phyloP scores from a whole-genome alignment of 2,329 filamentous ascomycete genomes.

The Orbilia blumenaviensis region DNA sequence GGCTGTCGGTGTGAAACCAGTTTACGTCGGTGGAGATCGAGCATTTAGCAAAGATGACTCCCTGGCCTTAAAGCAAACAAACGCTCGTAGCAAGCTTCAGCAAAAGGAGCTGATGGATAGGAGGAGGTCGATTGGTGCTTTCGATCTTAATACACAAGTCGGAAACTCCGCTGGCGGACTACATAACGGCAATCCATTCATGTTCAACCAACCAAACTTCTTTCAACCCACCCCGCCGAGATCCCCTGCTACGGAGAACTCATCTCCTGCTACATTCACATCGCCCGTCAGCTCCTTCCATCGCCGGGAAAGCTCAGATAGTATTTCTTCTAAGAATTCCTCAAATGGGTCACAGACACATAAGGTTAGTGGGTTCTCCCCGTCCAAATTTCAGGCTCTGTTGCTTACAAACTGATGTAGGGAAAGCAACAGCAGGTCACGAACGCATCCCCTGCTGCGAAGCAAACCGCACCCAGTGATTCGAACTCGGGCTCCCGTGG shows the following conservation, averaged over 20 bases:
- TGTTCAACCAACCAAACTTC: conserved; percentile 51
- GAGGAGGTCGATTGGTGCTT: conserved; percentile 57
- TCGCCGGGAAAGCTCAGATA: conserved; percentile 45
- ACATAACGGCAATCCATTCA: conserved; percentile 50
- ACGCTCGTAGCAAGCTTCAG: conserved; percentile 34
- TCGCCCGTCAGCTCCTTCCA: conserved; percentile 42
- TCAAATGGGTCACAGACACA: conserved; percentile 44
- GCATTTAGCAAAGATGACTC: conserved; percentile 55
- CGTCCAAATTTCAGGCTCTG: neutral
- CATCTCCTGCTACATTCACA: conserved; percentile 45
- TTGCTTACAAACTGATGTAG: conserved; percentile 4
- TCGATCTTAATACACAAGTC: conserved; percentile 52
- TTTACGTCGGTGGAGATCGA: conserved; percentile 39
- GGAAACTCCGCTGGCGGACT: conserved; percentile 47
- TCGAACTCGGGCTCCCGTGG: neutral
- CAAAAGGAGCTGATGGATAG: conserved; percentile 56
- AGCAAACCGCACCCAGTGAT: conserved; percentile 40
- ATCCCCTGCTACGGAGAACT: conserved; percentile 45
- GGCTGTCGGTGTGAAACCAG: conserved; percentile 56
- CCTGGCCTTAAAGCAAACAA: conserved; percentile 27
- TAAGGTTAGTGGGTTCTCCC: conserved; percentile 26
- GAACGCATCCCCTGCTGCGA: conserved; percentile 63
- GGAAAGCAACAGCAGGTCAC: conserved; percentile 28
- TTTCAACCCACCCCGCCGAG: conserved; percentile 49
- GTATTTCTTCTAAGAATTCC: conserved; percentile 45